Evolutionary conservation across 495 filamentous ascomycete genomes (phyloP).

Genomic region (Talaromyces wortmannii): DNA sequence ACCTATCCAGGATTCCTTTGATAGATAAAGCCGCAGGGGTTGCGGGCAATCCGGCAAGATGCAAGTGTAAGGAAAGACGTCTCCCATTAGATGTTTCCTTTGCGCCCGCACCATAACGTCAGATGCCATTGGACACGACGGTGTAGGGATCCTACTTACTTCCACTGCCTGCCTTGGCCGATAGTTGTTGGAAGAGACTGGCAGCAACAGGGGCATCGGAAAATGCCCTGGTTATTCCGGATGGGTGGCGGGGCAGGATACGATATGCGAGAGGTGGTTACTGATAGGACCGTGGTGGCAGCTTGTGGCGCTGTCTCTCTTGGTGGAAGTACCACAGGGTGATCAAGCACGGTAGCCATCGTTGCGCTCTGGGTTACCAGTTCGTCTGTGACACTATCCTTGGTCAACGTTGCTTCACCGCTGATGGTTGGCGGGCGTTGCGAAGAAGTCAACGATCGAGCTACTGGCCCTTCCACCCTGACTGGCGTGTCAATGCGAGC

Average conservation of each 20-base stretch:
- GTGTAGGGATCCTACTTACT: background rate
- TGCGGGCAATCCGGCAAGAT: conserved; percentile 5
- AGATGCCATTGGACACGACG: background rate
- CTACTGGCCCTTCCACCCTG: background rate
- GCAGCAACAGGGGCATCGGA: conserved; percentile 7
- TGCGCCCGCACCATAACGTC: background rate
- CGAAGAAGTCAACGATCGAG: background rate
- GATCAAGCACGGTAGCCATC: background rate
- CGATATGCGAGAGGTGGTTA: background rate
- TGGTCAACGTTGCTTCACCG: background rate
- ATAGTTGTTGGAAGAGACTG: background rate
- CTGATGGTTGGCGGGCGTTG: background rate
- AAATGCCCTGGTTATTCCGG: background rate
- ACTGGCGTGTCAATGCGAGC: background rate
- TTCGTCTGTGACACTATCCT: background rate
- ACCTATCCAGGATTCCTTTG: background rate
- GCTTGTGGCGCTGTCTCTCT: background rate
- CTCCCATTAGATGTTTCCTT: conserved; percentile 6
- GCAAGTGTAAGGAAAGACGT: conserved; percentile 8
- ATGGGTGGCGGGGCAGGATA: background rate
- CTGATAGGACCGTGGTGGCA: background rate
- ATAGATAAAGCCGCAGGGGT: background rate
- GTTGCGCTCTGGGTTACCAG: background rate
- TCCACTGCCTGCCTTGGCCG: conserved; percentile 4
- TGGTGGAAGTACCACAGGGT: background rate